Conservation (phyloP, 2,329 filamentous ascomycete species). For the Emydomyces testavorans region DNA sequence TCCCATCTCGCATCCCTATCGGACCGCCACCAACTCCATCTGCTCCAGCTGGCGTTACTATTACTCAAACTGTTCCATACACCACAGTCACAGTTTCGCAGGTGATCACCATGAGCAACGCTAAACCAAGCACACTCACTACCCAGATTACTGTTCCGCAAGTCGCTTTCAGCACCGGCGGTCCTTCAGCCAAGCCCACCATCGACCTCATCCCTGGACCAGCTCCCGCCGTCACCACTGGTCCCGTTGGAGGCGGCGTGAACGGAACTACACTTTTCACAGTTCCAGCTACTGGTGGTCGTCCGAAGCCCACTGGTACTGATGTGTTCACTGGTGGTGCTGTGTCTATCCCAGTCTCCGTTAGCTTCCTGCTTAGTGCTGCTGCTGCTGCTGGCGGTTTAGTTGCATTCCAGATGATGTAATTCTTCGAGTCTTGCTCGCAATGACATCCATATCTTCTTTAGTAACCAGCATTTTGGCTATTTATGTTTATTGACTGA, state of each 20-base stretch:
- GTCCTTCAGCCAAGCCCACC: constrained; percentile 18
- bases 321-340: constrained; percentile 14
- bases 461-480: background rate
- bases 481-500: background rate
- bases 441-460: background rate
- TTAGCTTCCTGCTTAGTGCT: constrained; percentile 12
- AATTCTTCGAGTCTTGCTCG: background rate
- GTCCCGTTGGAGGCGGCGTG: background rate
- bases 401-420: constrained; percentile 9
- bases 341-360: constrained; percentile 11
- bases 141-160: constrained; percentile 37
- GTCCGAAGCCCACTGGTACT: constrained; percentile 10
- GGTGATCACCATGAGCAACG: constrained; percentile 17
- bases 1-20: constrained; percentile 51
- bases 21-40: constrained; percentile 35
- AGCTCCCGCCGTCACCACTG: constrained; percentile 13
- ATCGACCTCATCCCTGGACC: constrained; percentile 26
- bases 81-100: constrained; percentile 34
- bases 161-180: constrained; percentile 32
- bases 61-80: constrained; percentile 28
- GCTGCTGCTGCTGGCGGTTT: constrained; percentile 12
- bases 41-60: constrained; percentile 35
- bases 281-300: constrained; percentile 15
- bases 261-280: constrained; percentile 13
- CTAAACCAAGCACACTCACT: constrained; percentile 19